Conservation (phyloP, 352 stramenopile genomes). For the Pythium aristosporum region DNA sequence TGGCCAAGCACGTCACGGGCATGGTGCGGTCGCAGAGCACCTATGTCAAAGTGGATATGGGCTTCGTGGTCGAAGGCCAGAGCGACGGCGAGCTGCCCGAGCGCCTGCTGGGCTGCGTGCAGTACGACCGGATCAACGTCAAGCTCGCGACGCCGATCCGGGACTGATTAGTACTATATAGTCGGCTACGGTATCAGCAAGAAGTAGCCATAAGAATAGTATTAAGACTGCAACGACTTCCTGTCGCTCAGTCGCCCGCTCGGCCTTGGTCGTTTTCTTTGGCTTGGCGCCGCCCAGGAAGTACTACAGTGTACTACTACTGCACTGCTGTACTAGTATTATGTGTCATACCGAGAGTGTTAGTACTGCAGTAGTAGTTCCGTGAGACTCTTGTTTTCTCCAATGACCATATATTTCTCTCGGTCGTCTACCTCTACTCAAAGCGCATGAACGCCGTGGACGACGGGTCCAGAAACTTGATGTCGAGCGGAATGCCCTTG, state of each 20-base stretch:
- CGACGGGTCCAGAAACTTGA: conserved; percentile 82
- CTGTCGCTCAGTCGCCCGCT: too few relatives aligned
- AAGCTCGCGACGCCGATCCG: conserved; percentile 49
- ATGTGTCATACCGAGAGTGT: neutral
- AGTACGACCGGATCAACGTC: conserved; percentile 80
- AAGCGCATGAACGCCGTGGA: conserved; percentile 88
- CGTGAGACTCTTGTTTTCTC: too few relatives aligned
- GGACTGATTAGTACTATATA: too few relatives aligned
- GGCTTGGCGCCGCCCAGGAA: neutral
- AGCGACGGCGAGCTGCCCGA: conserved; percentile 72
- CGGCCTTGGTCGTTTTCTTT: too few relatives aligned
- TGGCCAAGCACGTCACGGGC: conserved; percentile 77
- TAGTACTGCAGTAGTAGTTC: neutral
- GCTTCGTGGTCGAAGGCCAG: conserved; percentile 77
- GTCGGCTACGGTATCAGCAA: too few relatives aligned
- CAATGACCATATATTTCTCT: too few relatives aligned
- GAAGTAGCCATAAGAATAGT: too few relatives aligned
- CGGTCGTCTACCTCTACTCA: conserved; percentile 37
- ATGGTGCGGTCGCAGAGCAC: conserved; percentile 71
- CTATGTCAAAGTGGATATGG: conserved; percentile 72
- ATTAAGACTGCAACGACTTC: too few relatives aligned
- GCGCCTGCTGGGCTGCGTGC: conserved; percentile 71
- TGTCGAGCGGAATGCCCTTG: conserved; percentile 71
- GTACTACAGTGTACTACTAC: too few relatives aligned
- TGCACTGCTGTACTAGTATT: too few relatives aligned